Evolutionary conservation across 768 basidiomycete genomes (phyloP).

Genomic region (Serendipita sp.): DNA sequence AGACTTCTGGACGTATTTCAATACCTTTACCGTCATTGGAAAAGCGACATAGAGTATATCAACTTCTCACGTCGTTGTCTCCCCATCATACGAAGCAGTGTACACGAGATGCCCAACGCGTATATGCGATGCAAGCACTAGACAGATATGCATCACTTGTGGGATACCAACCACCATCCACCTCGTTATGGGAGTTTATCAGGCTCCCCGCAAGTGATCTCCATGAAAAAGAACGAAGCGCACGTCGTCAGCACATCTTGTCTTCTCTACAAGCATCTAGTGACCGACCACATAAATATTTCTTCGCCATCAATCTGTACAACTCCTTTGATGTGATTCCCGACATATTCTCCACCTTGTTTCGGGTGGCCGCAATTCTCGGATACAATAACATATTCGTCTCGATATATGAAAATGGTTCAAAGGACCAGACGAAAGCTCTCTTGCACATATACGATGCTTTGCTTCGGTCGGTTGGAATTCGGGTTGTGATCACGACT

Average conservation of each 20-base stretch:
- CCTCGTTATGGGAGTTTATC: constrained; percentile 41
- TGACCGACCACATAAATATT: constrained; percentile 81
- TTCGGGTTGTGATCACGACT: constrained; percentile 86
- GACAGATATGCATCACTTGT: constrained; percentile 76
- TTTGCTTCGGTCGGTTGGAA: constrained; percentile 72
- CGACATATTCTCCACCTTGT: constrained; percentile 91
- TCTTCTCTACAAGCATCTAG: constrained; percentile 14
- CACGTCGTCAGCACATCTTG: constrained; percentile 16
- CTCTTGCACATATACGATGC: constrained; percentile 90
- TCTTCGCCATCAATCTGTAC: constrained; percentile 98
- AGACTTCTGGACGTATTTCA: background rate
- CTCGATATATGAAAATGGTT: constrained; percentile 98
- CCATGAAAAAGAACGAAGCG: constrained; percentile 21
- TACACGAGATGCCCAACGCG: constrained; percentile 64
- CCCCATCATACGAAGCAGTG: constrained; percentile 91
- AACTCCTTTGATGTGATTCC: constrained; percentile 99
- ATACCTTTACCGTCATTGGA: constrained; percentile 63
- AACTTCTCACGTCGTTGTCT: constrained; percentile 72
- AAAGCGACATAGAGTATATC: constrained; percentile 73
- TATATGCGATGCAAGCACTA: constrained; percentile 69
- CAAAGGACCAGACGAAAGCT: constrained; percentile 97
- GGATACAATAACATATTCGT: constrained; percentile 98
- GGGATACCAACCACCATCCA: constrained; percentile 50
- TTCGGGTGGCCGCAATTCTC: constrained; percentile 77
- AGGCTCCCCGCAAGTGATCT: constrained; percentile 28